phyloP scores from a whole-genome alignment of 2,329 filamentous ascomycete genomes.

The Fusarium abutilonis region DNA sequence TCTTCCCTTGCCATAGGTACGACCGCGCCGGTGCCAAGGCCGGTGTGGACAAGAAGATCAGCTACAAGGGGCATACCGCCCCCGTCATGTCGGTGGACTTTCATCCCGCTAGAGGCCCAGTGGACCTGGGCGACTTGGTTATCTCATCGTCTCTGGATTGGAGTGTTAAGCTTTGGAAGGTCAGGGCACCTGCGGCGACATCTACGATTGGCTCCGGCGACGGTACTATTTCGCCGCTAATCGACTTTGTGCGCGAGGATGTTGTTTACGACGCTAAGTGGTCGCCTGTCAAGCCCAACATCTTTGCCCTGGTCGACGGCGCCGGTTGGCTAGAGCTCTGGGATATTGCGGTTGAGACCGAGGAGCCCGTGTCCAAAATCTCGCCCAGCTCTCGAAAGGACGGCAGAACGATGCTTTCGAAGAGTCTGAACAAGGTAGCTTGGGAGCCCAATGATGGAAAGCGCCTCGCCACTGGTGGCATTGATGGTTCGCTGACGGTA shows the following conservation, averaged over 20 bases:
- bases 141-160: constrained; percentile 94
- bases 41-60: constrained; percentile 87
- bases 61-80: constrained; percentile 89
- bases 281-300: constrained; percentile 92
- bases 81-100: constrained; percentile 97
- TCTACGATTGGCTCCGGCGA: constrained; percentile 66
- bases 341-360: constrained; percentile 91
- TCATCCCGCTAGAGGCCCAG: constrained; percentile 88
- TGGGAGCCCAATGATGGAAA: constrained; percentile 94
- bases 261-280: constrained; percentile 96
- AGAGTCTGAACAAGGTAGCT: constrained; percentile 91
- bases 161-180: constrained; percentile 97
- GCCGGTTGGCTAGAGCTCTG: constrained; percentile 92
- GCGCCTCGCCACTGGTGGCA: constrained; percentile 86
- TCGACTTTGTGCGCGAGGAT: constrained; percentile 94
- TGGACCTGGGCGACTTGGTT: constrained; percentile 93
- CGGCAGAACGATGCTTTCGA: constrained; percentile 75
- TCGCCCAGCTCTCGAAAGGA: constrained; percentile 74
- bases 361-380: constrained; percentile 87
- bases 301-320: constrained; percentile 94
- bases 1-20: constrained; percentile 96
- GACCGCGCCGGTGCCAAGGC: constrained; percentile 97
- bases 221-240: constrained; percentile 73
- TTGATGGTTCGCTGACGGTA: constrained; percentile 89
- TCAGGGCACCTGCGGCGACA: constrained; percentile 80